Evolutionary conservation across 1,139 yeast species (phyloP).

Genomic region (Blastobotrys illinoisensis): DNA sequence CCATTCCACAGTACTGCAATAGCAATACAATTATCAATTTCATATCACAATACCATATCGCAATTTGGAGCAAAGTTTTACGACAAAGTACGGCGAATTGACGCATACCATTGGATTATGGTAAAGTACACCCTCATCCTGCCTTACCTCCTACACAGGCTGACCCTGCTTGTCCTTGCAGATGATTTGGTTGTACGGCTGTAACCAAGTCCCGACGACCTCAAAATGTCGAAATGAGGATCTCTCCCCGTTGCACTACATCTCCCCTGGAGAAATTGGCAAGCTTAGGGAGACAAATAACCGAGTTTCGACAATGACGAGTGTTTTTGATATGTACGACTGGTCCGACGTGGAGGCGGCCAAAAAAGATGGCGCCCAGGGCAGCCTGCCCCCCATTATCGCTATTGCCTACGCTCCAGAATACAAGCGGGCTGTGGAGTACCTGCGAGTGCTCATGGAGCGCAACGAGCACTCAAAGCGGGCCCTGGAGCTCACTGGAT

Average conservation of each 20-base stretch:
- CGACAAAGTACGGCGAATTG: too few species aligned
- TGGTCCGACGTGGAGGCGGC: conserved; percentile 34
- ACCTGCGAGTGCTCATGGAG: conserved; percentile 56
- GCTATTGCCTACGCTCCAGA: conserved; percentile 73
- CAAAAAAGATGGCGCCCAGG: conserved; percentile 31
- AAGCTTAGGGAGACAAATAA: neutral
- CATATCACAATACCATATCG: too few species aligned
- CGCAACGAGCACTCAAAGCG: conserved; percentile 61
- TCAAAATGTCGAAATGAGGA: neutral
- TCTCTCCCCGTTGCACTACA: neutral
- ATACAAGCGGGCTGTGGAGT: conserved; percentile 56
- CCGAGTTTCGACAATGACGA: neutral
- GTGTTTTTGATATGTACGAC: conserved; percentile 16
- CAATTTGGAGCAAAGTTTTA: too few species aligned
- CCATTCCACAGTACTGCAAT: too few species aligned
- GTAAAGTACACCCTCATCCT: too few species aligned
- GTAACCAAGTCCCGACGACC: neutral
- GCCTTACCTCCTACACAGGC: too few species aligned
- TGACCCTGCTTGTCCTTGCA: too few species aligned
- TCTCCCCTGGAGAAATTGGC: too few species aligned
- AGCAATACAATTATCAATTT: too few species aligned
- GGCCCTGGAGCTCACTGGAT: conserved; percentile 60
- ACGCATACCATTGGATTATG: too few species aligned
- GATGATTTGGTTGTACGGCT: too few species aligned
- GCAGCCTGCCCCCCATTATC: conserved; percentile 43